These are phyloP conservation scores for Carex littledalei DNA, from an alignment of 176 grass and related monocot genomes.

Conservation along the genomic window DNA sequence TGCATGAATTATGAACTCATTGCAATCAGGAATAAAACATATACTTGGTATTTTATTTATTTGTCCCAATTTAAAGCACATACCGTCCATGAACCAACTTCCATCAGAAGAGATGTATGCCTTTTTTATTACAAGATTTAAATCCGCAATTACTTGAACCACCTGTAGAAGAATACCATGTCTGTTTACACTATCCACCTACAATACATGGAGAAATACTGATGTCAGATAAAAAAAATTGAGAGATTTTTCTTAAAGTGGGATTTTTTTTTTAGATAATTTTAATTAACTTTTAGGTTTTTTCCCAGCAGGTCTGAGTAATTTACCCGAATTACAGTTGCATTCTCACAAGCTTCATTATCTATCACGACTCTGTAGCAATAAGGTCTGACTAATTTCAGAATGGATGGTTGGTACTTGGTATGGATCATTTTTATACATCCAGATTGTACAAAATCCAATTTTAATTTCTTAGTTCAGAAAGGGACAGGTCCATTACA, in stretches of 20 bases:
- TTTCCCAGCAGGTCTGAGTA: neutral
- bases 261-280: neutral
- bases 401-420: too few relatives aligned
- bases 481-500: too few relatives aligned
- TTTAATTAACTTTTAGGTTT: neutral
- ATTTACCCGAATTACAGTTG: constrained; percentile 60
- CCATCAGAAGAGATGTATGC: constrained; percentile 87
- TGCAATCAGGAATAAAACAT: neutral
- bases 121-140: constrained; percentile 74
- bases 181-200: constrained; percentile 77
- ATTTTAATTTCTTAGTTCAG: too few relatives aligned
- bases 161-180: constrained; percentile 77
- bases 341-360: constrained; percentile 53
- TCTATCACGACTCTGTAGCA: constrained; percentile 75
- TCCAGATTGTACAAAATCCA: too few relatives aligned
- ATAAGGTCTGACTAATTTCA: neutral
- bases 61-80: neutral
- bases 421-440: too few relatives aligned
- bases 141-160: constrained; percentile 85
- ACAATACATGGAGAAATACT: neutral
- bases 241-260: neutral
- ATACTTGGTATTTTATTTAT: neutral
- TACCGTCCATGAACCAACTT: constrained; percentile 94
- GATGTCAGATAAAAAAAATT: neutral
- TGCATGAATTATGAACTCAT: neutral